phyloP scores from a whole-genome alignment of 805 yeast species.

The Starmerella davenportii region DNA sequence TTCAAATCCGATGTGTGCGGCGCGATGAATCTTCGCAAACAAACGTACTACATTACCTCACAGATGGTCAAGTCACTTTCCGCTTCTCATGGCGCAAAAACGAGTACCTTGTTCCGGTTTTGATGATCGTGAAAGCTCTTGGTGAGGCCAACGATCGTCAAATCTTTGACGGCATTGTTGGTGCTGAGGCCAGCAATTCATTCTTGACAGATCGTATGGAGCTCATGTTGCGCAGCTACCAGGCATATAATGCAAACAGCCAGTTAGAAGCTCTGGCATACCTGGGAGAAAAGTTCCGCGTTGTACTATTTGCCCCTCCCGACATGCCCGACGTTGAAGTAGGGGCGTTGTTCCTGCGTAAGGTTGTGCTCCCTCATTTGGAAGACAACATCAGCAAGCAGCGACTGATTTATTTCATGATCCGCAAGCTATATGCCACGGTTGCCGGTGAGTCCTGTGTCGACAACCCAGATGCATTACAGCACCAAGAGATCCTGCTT shows the following conservation, averaged over 20 bases:
- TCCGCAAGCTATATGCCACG: slow-evolving; percentile 79
- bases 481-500: slow-evolving; percentile 87
- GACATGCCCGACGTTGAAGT: slow-evolving; percentile 81
- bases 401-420: slow-evolving; percentile 77
- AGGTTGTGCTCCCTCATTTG: slow-evolving; percentile 82
- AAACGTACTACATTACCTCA: slow-evolving; percentile 86
- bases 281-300: slow-evolving; percentile 88
- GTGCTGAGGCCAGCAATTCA: slow-evolving; percentile 69
- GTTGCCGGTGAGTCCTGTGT: slow-evolving; percentile 95
- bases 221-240: slow-evolving; percentile 72
- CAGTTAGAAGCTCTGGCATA: slow-evolving; percentile 82
- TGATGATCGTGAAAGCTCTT: slow-evolving; percentile 81
- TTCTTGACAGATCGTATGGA: slow-evolving; percentile 97
- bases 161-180: slow-evolving; percentile 89
- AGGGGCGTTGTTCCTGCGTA: slow-evolving; percentile 62
- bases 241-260: slow-evolving; percentile 58
- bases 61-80: slow-evolving; percentile 90
- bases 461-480: slow-evolving; percentile 98
- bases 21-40: slow-evolving; percentile 97
- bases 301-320: slow-evolving; percentile 75
- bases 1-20: slow-evolving; percentile 83
- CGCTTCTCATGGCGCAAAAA: slow-evolving; percentile 94
- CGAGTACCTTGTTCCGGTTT: slow-evolving; percentile 83
- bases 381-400: slow-evolving; percentile 61
- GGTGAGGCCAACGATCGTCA: slow-evolving; percentile 84